Evolutionary conservation across 1,284 basidiomycete genomes (phyloP), one percentile per base, ranked within the genome.

Genomic region (Volvariella volvacea): DNA sequence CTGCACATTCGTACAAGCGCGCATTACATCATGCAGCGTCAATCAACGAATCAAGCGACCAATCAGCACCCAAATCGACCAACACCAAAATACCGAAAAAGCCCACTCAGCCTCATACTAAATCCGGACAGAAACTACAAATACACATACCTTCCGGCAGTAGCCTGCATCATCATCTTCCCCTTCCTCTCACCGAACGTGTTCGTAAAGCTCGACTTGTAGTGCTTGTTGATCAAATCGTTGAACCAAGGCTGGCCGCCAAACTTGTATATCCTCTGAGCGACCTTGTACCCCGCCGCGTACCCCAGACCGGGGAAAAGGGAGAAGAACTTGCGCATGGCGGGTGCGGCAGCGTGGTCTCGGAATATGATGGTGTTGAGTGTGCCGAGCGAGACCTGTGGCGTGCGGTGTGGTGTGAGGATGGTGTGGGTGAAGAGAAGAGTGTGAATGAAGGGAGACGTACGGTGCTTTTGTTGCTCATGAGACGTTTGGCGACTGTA

Each of bases 211-310:
- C 71, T 64, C 22, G 74, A 68, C 62, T 88, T 88, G 69, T 83
- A 84, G 62, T 88, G 71, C 56, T 75, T 79, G 55, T 79, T 78
- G 60, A 99, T 83, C 60, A 94, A 64, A 68, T 98, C 93, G 65
- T 94, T 90, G 67, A 97, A 96, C 78, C 86, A 98, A 17, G 96
- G 95, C 67, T 99, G 95, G 1, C 95, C 96, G 49, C 96, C 95
- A 57, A 98, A 99, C 71, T 98, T 99, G 83, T 96, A 96, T 57
- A 95, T 80, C 42, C 92, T 80, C 67, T 96, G 92, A 1, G 90
- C 70, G 57, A 96, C 71, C 67, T 99, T 99, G 83, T 99, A 99
- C 0, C 93, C 92, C 22, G 92, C 95, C 2, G 95, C 96, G 62
- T 99, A 99, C 1, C 96, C 96, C 2, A 99, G 82, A 52, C 95